Evolutionary conservation across 306 rosid genomes (phyloP).

Genomic region (Cucurbita argyrosperma): DNA sequence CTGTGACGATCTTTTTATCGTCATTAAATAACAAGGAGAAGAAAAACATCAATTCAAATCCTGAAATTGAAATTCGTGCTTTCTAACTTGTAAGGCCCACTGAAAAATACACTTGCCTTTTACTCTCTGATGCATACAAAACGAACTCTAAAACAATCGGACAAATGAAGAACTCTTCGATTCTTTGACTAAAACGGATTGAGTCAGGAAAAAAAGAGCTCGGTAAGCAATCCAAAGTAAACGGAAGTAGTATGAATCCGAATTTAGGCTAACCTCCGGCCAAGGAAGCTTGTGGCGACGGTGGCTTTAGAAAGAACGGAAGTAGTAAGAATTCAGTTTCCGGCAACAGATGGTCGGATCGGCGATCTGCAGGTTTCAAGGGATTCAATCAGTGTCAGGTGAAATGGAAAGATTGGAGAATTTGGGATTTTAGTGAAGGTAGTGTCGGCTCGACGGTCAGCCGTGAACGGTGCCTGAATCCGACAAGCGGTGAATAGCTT

Average conservation of each 20-base stretch:
- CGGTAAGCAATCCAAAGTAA: not conserved
- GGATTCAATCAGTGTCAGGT: not conserved
- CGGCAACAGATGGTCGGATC: not conserved
- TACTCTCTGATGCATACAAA: not conserved
- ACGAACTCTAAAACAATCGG: not conserved
- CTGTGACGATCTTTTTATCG: not conserved
- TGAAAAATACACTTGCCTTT: not conserved
- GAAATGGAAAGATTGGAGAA: not conserved
- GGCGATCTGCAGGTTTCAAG: not conserved
- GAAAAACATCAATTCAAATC: not conserved
- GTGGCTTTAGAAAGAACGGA: not conserved
- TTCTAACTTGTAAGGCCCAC: not conserved
- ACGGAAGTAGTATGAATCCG: not conserved
- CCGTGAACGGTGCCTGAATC: not conserved
- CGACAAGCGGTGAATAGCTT: not conserved
- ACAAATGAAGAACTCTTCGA: not conserved
- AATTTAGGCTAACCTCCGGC: not conserved
- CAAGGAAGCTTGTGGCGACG: not conserved
- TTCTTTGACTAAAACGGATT: not conserved
- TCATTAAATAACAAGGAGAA: not conserved
- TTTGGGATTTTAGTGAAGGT: not conserved
- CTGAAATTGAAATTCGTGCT: not conserved
- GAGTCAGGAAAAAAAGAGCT: not conserved
- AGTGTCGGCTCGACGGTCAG: not conserved
- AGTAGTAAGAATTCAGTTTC: not conserved